Evolutionary conservation across 192 early-diverging fungal species (phyloP).

Genomic region (Gonapodya prolifera): DNA sequence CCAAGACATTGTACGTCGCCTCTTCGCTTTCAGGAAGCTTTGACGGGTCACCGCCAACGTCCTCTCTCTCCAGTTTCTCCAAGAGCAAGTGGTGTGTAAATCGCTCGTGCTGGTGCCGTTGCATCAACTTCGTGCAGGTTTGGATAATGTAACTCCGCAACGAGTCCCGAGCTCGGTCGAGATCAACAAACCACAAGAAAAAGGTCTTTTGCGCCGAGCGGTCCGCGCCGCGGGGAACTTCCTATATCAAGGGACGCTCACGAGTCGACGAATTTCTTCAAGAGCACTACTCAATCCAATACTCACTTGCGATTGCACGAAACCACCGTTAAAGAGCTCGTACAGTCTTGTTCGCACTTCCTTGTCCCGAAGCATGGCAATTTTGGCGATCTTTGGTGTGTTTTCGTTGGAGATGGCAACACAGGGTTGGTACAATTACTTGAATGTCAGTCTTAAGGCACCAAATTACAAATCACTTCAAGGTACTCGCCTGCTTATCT

Average conservation of each 20-base stretch:
- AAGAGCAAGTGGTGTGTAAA: not conserved
- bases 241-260: not conserved
- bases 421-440: not conserved
- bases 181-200: not conserved
- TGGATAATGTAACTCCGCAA: not conserved
- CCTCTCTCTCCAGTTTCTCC: not conserved
- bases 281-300: not conserved
- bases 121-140: not conserved
- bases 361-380: not conserved
- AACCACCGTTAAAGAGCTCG: not conserved
- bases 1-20: not conserved
- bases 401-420: too few species aligned
- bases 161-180: not conserved
- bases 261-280: not conserved
- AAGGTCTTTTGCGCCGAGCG: conserved; percentile 1
- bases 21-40: not conserved
- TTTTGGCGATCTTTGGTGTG: not conserved
- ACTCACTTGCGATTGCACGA: not conserved
- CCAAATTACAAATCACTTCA: too few species aligned
- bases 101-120: not conserved
- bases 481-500: not conserved
- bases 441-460: too few species aligned
- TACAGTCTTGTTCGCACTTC: not conserved
- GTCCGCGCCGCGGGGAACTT: not conserved
- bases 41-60: not conserved